Conservation (phyloP, 129 eudicot species). For the Pulicaria dysenterica region DNA sequence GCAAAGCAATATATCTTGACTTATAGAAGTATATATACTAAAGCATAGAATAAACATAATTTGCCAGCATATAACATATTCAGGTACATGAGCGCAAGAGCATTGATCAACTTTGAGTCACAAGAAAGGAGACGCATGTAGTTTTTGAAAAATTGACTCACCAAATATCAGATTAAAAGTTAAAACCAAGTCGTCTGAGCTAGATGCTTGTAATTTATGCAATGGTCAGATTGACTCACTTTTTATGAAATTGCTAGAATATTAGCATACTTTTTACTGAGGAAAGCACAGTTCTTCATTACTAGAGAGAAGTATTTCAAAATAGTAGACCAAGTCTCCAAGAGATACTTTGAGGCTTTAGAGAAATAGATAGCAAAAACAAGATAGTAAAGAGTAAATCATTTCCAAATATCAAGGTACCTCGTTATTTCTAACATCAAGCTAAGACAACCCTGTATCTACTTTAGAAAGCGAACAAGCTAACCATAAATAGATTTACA, state of each 20-base stretch:
- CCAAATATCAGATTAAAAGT: constrained; percentile 5
- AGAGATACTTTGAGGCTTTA: constrained; percentile 1
- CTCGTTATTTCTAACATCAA: not conserved
- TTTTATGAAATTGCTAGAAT: not conserved
- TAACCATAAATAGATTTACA: too few species aligned
- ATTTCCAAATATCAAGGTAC: not conserved
- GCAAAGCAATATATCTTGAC: not conserved
- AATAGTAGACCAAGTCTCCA: not conserved
- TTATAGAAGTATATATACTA: not conserved
- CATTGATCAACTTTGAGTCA: too few species aligned
- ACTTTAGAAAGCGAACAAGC: too few species aligned
- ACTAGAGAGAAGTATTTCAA: not conserved
- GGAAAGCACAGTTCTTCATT: not conserved
- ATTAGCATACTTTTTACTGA: not conserved
- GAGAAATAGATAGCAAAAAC: not conserved
- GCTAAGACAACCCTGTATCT: not conserved
- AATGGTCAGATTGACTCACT: not conserved
- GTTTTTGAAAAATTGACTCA: not conserved
- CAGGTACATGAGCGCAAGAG: too few species aligned
- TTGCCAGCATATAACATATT: too few species aligned
- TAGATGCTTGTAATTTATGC: not conserved
- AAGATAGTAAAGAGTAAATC: too few species aligned
- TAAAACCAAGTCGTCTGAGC: not conserved
- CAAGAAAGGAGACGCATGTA: too few species aligned
- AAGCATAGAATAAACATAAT: not conserved